Base-by-base conservation (phyloP, 352 stramenopile genomes). In the Thraustochytrium striatum region DNA sequence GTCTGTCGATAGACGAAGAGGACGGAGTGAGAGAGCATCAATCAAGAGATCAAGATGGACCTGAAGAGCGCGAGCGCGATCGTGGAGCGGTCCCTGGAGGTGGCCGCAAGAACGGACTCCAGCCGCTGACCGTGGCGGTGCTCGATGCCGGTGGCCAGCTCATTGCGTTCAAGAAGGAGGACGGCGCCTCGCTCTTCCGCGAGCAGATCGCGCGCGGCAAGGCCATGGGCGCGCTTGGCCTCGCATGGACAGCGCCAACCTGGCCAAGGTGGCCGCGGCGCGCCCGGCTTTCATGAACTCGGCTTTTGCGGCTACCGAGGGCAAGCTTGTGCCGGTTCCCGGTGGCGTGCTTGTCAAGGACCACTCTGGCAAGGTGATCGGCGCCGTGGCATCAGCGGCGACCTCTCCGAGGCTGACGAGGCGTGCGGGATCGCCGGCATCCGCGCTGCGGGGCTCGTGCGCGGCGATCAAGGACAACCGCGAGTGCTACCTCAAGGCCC, bases 391-490 rank as follows among this genome's bases (percentile, higher is more conserved):
- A 70, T 80, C 55, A 59, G 36, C 33, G 70, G 70, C 16, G 70
- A 80, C 47, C 32, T 80, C 35, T 72, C 55, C 57, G 70, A 80
- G 70, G 58, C 55, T 32, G 70, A 80, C 61, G 70, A 80, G 50
- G 70, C 70, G 19, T 80, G 70, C 70, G 58, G 28, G 9, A 70
- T 80, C 32, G 70, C 55, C 38, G 70, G 55, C 33, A 80, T 80
- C 28, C 70, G 70, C 11, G 68, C 65, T 38, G 65, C 65, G 1
- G 65, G 65, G 8, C 65, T 75, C 65, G 0, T 75, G 65, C 50
- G 65, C 11, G 19, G 65, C 65, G 32, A 75, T 75, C 39, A 58
- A 61, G 44, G 65, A 75, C 50, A 38, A 38, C 39, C 65, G 65
- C 47, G 65, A 75, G n/a, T 75, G 65, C 65, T 30, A 62, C 65